A percentile compares a stretch with the other conserved stretches of the same genome.
phyloP scores from a whole-genome alignment of 108 stramenopile genomes.

The Aurantiochytrium sp. region DNA sequence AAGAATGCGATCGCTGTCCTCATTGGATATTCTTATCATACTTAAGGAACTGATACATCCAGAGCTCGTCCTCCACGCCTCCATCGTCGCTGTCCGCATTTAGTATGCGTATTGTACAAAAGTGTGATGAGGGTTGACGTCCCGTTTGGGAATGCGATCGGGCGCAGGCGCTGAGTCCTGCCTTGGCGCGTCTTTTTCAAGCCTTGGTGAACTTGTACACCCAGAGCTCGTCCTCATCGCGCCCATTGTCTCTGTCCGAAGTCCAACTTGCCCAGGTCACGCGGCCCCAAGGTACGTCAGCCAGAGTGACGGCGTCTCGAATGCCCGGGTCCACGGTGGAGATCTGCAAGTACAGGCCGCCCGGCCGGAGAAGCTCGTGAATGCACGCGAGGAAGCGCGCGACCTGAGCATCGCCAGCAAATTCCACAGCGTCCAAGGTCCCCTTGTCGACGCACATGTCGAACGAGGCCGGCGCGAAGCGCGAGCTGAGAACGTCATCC shows the following conservation, averaged over 20 bases:
- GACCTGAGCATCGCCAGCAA: background rate
- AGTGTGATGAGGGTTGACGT: too few relatives aligned
- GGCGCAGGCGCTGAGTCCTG: too few relatives aligned
- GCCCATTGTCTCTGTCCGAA: too few relatives aligned
- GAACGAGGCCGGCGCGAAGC: background rate
- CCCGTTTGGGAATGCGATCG: too few relatives aligned
- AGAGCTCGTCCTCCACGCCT: too few relatives aligned
- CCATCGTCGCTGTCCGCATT: too few relatives aligned
- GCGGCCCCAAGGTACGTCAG: background rate
- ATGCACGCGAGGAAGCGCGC: background rate
- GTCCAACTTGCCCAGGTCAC: background rate
- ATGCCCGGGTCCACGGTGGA: background rate
- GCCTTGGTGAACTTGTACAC: background rate
- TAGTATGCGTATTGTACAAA: background rate
- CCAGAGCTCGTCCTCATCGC: too few relatives aligned
- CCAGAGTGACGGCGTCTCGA: background rate
- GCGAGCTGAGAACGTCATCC: background rate
- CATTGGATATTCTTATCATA: too few relatives aligned
- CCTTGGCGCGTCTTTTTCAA: too few relatives aligned
- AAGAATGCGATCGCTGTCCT: too few relatives aligned
- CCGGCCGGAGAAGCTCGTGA: background rate
- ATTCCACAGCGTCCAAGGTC: constrained; percentile 2
- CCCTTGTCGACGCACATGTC: constrained; percentile 15
- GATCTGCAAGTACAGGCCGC: background rate
- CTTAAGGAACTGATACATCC: too few relatives aligned